phyloP scores from a whole-genome alignment of 2,329 filamentous ascomycete genomes.

The Metarhizium sp. region DNA sequence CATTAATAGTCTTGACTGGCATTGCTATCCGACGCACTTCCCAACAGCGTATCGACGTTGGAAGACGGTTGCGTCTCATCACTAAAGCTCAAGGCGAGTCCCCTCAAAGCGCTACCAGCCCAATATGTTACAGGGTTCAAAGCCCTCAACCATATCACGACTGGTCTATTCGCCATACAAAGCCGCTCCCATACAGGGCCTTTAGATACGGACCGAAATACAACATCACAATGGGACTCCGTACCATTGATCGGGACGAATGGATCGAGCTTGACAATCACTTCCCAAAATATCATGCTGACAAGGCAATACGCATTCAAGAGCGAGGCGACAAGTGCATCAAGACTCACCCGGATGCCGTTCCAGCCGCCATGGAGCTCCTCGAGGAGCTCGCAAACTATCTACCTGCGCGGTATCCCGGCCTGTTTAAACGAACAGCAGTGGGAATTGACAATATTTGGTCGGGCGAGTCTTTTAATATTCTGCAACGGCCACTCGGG shows the following conservation, averaged over 20 bases:
- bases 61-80: too few relatives aligned
- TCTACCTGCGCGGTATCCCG: conserved; percentile 66
- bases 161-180: conserved; percentile 60
- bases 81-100: too few relatives aligned
- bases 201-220: conserved; percentile 73
- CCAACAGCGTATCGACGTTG: too few relatives aligned
- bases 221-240: conserved; percentile 67
- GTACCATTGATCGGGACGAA: conserved; percentile 59
- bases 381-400: conserved; percentile 65
- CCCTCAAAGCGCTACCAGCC: conserved; percentile 3
- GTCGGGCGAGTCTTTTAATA: conserved; percentile 65
- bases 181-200: conserved; percentile 67
- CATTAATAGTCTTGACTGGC: too few relatives aligned
- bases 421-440: conserved; percentile 53
- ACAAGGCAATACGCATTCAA: conserved; percentile 58
- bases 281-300: conserved; percentile 61
- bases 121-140: conserved; percentile 45
- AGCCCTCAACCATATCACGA: conserved; percentile 51
- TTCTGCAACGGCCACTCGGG: conserved; percentile 49
- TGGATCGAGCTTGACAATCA: conserved; percentile 85
- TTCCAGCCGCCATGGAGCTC: conserved; percentile 64
- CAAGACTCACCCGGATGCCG: conserved; percentile 59
- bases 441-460: conserved; percentile 61
- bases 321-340: conserved; percentile 61
- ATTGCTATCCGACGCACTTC: too few relatives aligned